Percentiles rank a stretch among this genome's conserved stretches.
Conservation (phyloP, 73 alveolate genomes). For the Symbiodinium natans region DNA sequence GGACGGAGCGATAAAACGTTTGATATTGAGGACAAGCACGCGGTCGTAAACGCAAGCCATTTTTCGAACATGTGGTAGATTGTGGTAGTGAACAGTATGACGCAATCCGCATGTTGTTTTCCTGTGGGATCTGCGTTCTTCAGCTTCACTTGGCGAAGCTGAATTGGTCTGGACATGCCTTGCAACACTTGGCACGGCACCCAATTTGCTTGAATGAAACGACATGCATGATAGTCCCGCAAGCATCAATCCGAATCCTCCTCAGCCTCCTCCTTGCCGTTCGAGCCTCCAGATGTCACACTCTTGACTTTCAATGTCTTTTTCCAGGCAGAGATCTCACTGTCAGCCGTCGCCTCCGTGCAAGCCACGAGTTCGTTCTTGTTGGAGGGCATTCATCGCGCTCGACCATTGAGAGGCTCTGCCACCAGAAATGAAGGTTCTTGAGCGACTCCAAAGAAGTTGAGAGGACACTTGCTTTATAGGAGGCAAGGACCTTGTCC, state of each 20-base stretch:
- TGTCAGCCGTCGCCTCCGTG: conserved; percentile 64
- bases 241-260: neutral
- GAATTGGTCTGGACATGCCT: no score
- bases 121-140: no score
- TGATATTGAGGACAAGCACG: no score
- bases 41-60: no score
- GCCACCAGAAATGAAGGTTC: conserved; percentile 78
- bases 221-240: neutral
- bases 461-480: neutral
- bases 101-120: no score
- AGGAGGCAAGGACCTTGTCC: conserved; percentile 3
- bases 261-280: neutral
- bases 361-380: conserved; percentile 37
- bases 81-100: no score
- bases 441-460: conserved; percentile 31
- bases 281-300: neutral
- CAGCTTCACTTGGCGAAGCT: no score
- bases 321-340: conserved; percentile 61
- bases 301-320: conserved; percentile 55
- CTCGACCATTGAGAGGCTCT: conserved; percentile 50
- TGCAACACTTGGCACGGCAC: no score
- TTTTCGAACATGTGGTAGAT: no score
- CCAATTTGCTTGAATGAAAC: no score
- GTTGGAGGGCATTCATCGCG: conserved; percentile 59
- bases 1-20: no score